Evolutionary conservation across 768 basidiomycete genomes (phyloP).

Genomic region (Mycena amicta): DNA sequence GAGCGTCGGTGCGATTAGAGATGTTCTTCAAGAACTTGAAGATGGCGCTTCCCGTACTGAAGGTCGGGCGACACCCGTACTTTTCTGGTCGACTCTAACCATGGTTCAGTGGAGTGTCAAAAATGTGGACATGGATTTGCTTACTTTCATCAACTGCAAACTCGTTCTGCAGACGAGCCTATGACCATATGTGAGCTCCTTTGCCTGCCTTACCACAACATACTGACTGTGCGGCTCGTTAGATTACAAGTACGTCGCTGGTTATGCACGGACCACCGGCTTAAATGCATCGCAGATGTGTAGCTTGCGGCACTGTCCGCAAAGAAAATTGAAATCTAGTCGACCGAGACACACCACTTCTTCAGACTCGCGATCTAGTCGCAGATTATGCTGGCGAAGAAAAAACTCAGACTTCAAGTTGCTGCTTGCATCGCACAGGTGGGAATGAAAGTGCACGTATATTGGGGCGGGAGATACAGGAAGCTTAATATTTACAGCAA

Average conservation of each 20-base stretch:
- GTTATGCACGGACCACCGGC: not conserved
- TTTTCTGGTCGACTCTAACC: not conserved
- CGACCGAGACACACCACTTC: too few species aligned
- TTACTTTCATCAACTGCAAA: constrained; percentile 15
- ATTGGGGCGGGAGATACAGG: too few species aligned
- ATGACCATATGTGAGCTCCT: constrained; percentile 13
- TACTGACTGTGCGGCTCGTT: too few species aligned
- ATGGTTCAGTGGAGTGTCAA: constrained; percentile 7
- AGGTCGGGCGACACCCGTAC: not conserved
- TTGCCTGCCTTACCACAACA: not conserved
- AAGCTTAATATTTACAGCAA: too few species aligned
- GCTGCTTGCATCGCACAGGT: too few species aligned
- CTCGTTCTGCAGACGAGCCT: constrained; percentile 15
- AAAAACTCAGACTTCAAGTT: too few species aligned
- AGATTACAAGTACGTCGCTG: constrained; percentile 6
- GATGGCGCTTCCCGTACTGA: constrained; percentile 13
- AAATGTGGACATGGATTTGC: constrained; percentile 15
- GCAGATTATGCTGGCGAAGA: too few species aligned
- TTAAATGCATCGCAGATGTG: not conserved
- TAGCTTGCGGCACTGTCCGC: constrained; percentile 9
- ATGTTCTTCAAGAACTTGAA: constrained; percentile 10
- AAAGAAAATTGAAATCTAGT: constrained; percentile 13
- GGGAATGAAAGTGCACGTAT: too few species aligned
- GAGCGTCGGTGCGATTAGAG: constrained; percentile 1
- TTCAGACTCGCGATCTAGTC: too few species aligned